Evolutionary conservation across 768 basidiomycete genomes (phyloP), one percentile per base, ranked within the genome.

Genomic region (Lactarius vividus): DNA sequence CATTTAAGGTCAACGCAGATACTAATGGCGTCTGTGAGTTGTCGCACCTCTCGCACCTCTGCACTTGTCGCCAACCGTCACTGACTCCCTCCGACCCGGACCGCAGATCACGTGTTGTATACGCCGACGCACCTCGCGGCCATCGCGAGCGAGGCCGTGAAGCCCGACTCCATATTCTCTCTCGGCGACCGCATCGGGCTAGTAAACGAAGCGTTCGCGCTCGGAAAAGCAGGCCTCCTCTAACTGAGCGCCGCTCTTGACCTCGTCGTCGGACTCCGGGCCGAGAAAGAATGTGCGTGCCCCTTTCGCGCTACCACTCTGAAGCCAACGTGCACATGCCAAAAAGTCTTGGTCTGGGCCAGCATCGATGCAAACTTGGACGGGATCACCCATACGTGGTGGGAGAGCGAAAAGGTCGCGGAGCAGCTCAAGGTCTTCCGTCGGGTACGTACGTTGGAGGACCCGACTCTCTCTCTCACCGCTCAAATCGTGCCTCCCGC

Each of bases 1-100:
- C 86, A 5, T 98, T 88, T 83, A 98, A 98, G 78, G 78, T 98
- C 67, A 98, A 98, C 73, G 89, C 89, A 2, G 88, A 88, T 49
- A 95, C 94, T 0, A 84, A 84, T 59, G 94, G 96, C 66, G 91
- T 96, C 71, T 98, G 93, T 93, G 70, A 68, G 93, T 81, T 9
- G 7, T 28, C 23, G 5, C 11, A 62, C 68, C 65, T 31, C 20
- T n/a, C n/a, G n/a, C n/a, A n/a, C n/a, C n/a, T 59, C 42, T 35
- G 33, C 31, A 13, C 6, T 35, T 11, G 35, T 13, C 39, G 26
- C 42, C 13, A 15, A 0, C 3, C n/a, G 18, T 18, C 8, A 11
- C 63, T 39, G 28, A 84, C 20, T 39, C 26, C 63, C 13, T 15
- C 35, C 35, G 13, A 23, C 31, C 62, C 46, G 46, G 69, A 70